Evolutionary conservation across 208 protist species (phyloP).

Genomic region (Plasmodiophora brassicae): DNA sequence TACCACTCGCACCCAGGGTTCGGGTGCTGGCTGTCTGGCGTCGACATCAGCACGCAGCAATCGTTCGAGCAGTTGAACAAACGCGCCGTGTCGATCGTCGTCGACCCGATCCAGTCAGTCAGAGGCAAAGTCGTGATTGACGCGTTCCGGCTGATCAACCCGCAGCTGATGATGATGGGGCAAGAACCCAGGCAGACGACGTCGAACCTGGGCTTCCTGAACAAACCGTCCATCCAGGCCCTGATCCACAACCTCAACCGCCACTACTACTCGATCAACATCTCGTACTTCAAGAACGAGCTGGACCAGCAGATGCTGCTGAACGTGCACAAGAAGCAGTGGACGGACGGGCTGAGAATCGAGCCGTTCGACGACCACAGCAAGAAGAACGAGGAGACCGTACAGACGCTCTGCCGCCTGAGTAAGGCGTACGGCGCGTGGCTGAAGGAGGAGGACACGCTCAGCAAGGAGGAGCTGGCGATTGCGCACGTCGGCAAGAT

Average conservation of each 20-base stretch:
- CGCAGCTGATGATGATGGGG: constrained; percentile 73
- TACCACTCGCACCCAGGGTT: constrained; percentile 99
- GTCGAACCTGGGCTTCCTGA: constrained; percentile 96
- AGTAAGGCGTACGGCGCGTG: constrained; percentile 73
- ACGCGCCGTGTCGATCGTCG: constrained; percentile 97
- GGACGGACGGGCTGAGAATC: constrained; percentile 82
- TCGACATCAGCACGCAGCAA: constrained; percentile 98
- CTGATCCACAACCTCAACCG: constrained; percentile 93
- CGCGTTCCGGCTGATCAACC: constrained; percentile 95
- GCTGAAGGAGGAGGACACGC: constrained; percentile 72
- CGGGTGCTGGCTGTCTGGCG: constrained; percentile 98
- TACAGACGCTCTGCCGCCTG: constrained; percentile 73
- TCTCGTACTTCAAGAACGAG: constrained; percentile 98
- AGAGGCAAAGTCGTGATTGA: constrained; percentile 99
- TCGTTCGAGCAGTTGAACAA: constrained; percentile 76
- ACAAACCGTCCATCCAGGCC: constrained; percentile 91
- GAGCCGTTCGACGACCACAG: constrained; percentile 69
- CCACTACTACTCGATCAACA: constrained; percentile 99
- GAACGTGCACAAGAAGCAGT: constrained; percentile 96
- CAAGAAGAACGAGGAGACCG: constrained; percentile 68
- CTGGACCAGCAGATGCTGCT: constrained; percentile 98
- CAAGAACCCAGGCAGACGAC: constrained; percentile 96
- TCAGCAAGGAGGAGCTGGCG: constrained; percentile 66
- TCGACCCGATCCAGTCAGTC: constrained; percentile 99
- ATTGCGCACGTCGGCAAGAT: constrained; percentile 40